These are phyloP conservation scores for Dioszegia aurantiaca DNA, from an alignment of 768 basidiomycete genomes.

Conservation along the genomic window DNA sequence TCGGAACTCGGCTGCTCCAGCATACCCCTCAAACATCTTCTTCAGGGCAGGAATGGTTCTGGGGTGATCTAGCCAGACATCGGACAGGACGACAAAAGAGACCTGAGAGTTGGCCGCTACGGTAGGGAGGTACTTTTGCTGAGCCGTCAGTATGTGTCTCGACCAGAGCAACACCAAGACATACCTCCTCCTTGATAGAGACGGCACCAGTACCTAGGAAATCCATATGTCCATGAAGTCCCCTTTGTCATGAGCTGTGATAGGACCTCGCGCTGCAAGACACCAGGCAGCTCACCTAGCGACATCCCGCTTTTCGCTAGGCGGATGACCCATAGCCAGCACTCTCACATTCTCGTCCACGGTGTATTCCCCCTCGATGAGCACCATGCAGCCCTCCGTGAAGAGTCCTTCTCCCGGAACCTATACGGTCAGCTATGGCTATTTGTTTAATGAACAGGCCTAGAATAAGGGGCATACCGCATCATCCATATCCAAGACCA, in stretches of 20 bases:
- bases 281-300: constrained; percentile 65
- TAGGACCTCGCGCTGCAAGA: constrained; percentile 3
- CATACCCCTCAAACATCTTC: constrained; percentile 70
- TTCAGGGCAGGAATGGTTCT: constrained; percentile 74
- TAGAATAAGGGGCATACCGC: constrained; percentile 59
- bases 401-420: constrained; percentile 93
- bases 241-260: constrained; percentile 56
- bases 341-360: constrained; percentile 84
- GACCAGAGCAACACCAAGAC: constrained; percentile 28
- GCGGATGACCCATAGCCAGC: constrained; percentile 93
- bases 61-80: constrained; percentile 91
- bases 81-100: constrained; percentile 89
- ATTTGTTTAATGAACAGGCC: neutral
- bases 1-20: constrained; percentile 80
- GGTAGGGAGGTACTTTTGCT: constrained; percentile 51
- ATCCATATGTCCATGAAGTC: constrained; percentile 93
- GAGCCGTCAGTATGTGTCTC: constrained; percentile 1
- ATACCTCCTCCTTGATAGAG: constrained; percentile 83
- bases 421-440: constrained; percentile 46
- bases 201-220: constrained; percentile 93
- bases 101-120: constrained; percentile 58
- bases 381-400: constrained; percentile 90
- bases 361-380: constrained; percentile 95
- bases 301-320: constrained; percentile 81
- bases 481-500: constrained; percentile 81